phyloP scores from a whole-genome alignment of 2,329 filamentous ascomycete species.

The Cryphonectria naterciae region DNA sequence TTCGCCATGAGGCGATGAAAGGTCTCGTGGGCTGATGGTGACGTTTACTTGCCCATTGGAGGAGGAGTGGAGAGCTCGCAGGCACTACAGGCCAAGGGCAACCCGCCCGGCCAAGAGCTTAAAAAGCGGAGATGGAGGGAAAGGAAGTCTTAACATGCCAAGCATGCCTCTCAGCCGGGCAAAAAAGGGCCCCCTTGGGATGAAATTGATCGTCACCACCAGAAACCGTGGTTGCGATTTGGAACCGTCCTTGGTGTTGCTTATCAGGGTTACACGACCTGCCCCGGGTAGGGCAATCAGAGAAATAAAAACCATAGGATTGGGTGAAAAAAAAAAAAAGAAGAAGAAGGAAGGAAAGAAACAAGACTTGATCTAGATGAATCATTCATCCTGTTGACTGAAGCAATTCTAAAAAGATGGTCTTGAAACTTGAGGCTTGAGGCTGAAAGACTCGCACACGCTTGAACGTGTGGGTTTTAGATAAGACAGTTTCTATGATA shows the following conservation, averaged over 20 bases:
- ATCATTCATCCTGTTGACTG: not conserved
- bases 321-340: too few relatives aligned
- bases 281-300: not conserved
- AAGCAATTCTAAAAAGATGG: not conserved
- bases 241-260: not conserved
- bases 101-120: conserved; percentile 4
- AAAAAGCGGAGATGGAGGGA: conserved; percentile 24
- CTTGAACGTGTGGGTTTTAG: not conserved
- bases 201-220: not conserved
- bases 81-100: not conserved
- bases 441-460: not conserved
- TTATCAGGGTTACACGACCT: not conserved
- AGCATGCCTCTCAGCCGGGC: conserved; percentile 1
- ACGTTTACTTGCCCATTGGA: not conserved
- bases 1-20: not conserved
- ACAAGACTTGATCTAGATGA: not conserved
- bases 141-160: too few relatives aligned
- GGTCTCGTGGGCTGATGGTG: conserved; percentile 1
- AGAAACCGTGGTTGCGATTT: not conserved
- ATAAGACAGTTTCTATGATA: not conserved
- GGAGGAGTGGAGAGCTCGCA: not conserved
- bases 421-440: not conserved
- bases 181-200: not conserved
- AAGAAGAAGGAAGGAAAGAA: not conserved
- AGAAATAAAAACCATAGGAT: too few relatives aligned